Percentiles rank a stretch among this genome's conserved stretches.
Evolutionary conservation across 1,139 yeast species (phyloP).

Genomic region (Diutina neorugosa): DNA sequence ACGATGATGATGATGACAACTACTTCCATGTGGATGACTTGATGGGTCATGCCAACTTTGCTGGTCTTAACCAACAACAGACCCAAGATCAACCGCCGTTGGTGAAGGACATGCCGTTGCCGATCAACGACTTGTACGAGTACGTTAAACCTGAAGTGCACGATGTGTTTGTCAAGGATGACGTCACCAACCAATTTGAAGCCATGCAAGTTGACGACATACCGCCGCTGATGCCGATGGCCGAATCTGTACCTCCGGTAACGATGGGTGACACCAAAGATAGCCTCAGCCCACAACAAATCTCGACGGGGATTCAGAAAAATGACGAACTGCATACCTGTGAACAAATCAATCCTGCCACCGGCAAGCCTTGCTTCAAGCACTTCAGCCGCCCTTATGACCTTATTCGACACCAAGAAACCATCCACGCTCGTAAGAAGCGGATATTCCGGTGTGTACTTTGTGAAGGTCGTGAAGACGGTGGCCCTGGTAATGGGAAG

Average conservation of each 20-base stretch:
- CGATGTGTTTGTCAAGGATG: not conserved
- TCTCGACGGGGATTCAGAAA: not conserved
- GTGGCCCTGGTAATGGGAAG: slow-evolving; percentile 47
- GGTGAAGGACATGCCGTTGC: not conserved
- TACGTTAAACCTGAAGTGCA: slow-evolving; percentile 2
- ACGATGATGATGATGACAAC: slow-evolving; percentile 2
- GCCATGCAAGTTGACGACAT: slow-evolving; percentile 1
- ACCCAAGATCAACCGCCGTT: not conserved
- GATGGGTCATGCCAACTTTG: not conserved
- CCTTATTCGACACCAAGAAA: slow-evolving; percentile 37
- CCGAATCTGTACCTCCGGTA: not conserved
- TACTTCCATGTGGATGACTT: slow-evolving; percentile 1
- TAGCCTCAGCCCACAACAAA: not conserved
- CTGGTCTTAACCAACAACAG: not conserved
- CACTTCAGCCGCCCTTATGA: slow-evolving; percentile 38
- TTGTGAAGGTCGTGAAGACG: slow-evolving; percentile 36
- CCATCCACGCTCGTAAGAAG: slow-evolving; percentile 37
- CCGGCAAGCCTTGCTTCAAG: slow-evolving; percentile 31
- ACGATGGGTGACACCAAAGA: not conserved
- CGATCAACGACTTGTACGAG: not conserved
- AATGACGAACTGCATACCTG: slow-evolving; percentile 19
- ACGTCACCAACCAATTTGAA: not conserved
- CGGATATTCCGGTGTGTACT: slow-evolving; percentile 37
- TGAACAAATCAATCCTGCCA: slow-evolving; percentile 34
- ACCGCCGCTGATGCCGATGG: too few relatives aligned